These are phyloP conservation scores for Biancaea sappan DNA, from an alignment of 306 rosid species.

Conservation along the genomic window DNA sequence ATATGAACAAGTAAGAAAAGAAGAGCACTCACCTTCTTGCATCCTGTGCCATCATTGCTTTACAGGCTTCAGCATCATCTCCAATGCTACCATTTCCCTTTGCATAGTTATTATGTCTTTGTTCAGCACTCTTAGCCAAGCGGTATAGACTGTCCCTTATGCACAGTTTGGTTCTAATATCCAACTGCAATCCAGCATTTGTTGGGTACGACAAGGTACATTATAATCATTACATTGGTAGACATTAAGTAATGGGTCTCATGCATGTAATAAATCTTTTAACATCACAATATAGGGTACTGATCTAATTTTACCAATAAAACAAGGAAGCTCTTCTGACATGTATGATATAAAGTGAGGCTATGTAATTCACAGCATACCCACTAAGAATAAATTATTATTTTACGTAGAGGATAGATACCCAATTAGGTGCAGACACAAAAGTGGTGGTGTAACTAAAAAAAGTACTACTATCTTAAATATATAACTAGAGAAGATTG, in stretches of 20 bases:
- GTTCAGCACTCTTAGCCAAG: constrained; percentile 88
- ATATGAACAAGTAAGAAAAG: constrained; percentile 11
- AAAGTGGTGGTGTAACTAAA: neutral
- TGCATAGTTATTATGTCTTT: constrained; percentile 62
- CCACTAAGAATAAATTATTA: neutral
- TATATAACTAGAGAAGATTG: neutral
- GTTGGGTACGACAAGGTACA: neutral
- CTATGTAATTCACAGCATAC: neutral
- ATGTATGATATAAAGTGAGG: neutral
- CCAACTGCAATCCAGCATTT: constrained; percentile 61
- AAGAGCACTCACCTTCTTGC: constrained; percentile 53
- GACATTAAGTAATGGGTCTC: constrained; percentile 18
- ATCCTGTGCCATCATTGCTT: constrained; percentile 45
- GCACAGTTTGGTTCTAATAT: constrained; percentile 76
- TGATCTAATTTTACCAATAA: neutral
- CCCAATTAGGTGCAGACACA: constrained; percentile 4
- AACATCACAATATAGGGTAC: neutral
- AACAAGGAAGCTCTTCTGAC: neutral
- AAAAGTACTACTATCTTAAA: neutral
- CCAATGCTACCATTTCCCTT: constrained; percentile 39
- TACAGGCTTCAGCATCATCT: constrained; percentile 52
- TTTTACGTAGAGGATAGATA: neutral
- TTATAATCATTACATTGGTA: constrained; percentile 6
- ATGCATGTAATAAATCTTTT: neutral
- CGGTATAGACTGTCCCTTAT: constrained; percentile 92